Conservation (phyloP, 2,329 filamentous ascomycete genomes). For the Delphinella strobiligena region DNA sequence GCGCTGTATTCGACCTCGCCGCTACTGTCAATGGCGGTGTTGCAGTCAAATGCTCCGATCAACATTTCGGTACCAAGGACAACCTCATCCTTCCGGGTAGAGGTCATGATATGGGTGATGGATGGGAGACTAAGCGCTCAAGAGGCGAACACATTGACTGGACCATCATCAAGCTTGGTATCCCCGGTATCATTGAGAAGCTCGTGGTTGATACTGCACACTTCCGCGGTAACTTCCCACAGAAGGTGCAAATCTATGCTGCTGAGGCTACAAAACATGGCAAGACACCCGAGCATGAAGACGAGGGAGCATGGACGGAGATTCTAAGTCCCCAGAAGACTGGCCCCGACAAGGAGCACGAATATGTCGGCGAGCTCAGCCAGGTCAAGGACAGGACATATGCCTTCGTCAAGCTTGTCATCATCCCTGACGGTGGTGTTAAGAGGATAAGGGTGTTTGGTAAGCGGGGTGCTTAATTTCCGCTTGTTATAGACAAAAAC, state of each 20-base stretch:
- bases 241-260: constrained; percentile 54
- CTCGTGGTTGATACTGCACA: constrained; percentile 70
- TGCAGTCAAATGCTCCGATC: constrained; percentile 64
- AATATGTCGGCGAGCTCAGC: constrained; percentile 37
- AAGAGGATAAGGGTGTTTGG: constrained; percentile 75
- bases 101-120: constrained; percentile 77
- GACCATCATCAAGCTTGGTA: constrained; percentile 64
- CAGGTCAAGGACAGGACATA: constrained; percentile 47
- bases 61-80: constrained; percentile 73
- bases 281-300: constrained; percentile 43
- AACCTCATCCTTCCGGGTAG: constrained; percentile 69
- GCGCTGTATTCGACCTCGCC: constrained; percentile 61
- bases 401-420: constrained; percentile 79
- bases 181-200: constrained; percentile 50
- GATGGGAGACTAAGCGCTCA: constrained; percentile 74
- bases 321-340: constrained; percentile 56
- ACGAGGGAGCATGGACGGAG: constrained; percentile 48
- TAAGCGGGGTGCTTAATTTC: constrained; percentile 28
- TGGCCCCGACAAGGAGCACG: constrained; percentile 61
- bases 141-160: constrained; percentile 66
- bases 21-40: constrained; percentile 69
- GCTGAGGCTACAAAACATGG: constrained; percentile 43
- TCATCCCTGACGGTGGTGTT: constrained; percentile 87
- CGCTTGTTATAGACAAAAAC: background rate
- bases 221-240: constrained; percentile 74